These are phyloP conservation scores for Colletotrichum sp. DNA, from an alignment of 2,329 filamentous ascomycete species.

Conservation along the genomic window DNA sequence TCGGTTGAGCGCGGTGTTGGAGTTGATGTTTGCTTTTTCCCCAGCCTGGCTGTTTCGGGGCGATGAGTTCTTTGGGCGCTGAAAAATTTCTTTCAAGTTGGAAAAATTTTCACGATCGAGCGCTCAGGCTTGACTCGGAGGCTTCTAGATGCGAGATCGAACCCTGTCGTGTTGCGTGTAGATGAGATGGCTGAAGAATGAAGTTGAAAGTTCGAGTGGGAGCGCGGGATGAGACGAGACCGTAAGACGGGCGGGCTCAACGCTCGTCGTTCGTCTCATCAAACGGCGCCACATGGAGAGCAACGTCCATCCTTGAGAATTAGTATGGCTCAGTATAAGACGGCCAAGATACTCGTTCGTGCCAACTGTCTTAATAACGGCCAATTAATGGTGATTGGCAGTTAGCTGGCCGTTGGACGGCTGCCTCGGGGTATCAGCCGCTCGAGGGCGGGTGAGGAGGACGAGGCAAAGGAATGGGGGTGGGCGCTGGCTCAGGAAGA, in stretches of 20 bases:
- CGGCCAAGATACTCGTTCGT: not conserved
- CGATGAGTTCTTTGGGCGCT: not conserved
- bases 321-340: not conserved
- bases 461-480: not conserved
- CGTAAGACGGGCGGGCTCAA: not conserved
- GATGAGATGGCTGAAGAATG: not conserved
- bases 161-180: not conserved
- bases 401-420: not conserved
- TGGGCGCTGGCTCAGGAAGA: not conserved
- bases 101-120: not conserved
- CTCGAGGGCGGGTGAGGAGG: not conserved
- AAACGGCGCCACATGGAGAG: not conserved
- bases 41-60: not conserved
- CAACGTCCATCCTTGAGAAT: not conserved
- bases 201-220: not conserved
- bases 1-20: not conserved
- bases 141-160: not conserved
- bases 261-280: not conserved
- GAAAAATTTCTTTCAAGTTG: not conserved
- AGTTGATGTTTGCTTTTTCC: slow-evolving; percentile 5
- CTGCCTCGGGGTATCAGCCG: not conserved
- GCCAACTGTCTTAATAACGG: not conserved
- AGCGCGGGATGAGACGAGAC: not conserved
- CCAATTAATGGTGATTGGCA: not conserved
- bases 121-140: not conserved